These are phyloP conservation scores for Onygenales sp. DNA, from an alignment of 2,329 filamentous ascomycete species.

Conservation along the genomic window DNA sequence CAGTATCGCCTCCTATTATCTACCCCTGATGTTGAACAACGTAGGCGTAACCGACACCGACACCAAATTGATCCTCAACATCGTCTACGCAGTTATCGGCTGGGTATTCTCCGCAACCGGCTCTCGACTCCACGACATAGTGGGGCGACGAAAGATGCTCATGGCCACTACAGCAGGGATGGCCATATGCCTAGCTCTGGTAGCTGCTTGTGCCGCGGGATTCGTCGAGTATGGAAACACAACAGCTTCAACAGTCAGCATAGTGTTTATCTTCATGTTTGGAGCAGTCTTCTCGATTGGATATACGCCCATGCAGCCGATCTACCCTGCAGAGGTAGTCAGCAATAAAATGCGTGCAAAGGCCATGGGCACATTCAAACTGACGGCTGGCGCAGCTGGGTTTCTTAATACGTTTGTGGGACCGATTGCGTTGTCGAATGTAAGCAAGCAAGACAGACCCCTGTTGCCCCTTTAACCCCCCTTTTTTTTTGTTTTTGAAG, in stretches of 20 bases:
- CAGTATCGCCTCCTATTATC: constrained; percentile 29
- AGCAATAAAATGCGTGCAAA: constrained; percentile 46
- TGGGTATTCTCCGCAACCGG: constrained; percentile 19
- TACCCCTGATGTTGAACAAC: constrained; percentile 29
- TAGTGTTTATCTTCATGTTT: constrained; percentile 8
- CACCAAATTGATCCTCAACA: constrained; percentile 29
- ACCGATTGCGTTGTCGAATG: neutral
- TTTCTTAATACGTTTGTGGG: constrained; percentile 2
- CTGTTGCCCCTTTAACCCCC: constrained; percentile 5
- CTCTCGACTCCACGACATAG: constrained; percentile 21
- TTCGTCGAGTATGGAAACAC: constrained; percentile 13
- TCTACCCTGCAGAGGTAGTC: constrained; percentile 44
- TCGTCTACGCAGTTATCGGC: constrained; percentile 18
- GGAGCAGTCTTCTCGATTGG: constrained; percentile 11
- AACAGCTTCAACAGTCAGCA: constrained; percentile 5
- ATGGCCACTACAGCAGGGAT: constrained; percentile 26
- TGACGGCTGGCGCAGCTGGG: constrained; percentile 5
- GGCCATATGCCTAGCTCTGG: constrained; percentile 25
- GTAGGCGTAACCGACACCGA: constrained; percentile 27
- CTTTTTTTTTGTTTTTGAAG: too few relatives aligned
- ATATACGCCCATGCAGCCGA: constrained; percentile 17
- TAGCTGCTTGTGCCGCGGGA: constrained; percentile 10
- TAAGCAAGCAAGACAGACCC: neutral
- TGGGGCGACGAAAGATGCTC: constrained; percentile 25
- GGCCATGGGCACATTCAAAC: constrained; percentile 39